These are phyloP conservation scores for Botrytis medusae DNA, from an alignment of 2,329 filamentous ascomycete species.

Conservation along the genomic window DNA sequence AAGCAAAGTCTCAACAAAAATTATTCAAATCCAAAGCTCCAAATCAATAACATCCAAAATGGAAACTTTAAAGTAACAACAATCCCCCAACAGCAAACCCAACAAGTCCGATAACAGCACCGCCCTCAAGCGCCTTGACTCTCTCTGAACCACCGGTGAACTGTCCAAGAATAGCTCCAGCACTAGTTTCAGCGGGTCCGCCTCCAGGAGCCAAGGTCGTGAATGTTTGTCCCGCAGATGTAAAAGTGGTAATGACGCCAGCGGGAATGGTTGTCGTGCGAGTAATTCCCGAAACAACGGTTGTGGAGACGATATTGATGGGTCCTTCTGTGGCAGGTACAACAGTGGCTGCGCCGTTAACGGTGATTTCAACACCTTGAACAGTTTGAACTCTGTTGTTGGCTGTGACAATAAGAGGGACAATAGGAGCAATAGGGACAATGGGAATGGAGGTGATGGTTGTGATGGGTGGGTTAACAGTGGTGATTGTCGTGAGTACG, in stretches of 20 bases:
- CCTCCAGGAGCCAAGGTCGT: background rate
- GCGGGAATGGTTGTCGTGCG: background rate
- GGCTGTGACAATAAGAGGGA: background rate
- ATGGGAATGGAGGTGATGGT: slow-evolving; percentile 11
- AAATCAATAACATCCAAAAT: background rate
- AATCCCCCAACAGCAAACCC: slow-evolving; percentile 16
- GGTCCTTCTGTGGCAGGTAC: background rate
- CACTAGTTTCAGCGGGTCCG: background rate
- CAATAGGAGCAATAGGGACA: background rate
- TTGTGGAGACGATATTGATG: background rate
- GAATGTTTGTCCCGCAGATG: background rate
- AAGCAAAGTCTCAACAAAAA: slow-evolving; percentile 6
- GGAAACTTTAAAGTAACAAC: slow-evolving; percentile 18
- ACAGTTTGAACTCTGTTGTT: background rate
- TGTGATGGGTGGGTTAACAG: slow-evolving; percentile 15
- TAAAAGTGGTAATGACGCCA: background rate
- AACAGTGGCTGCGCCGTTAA: background rate
- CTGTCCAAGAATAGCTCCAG: background rate
- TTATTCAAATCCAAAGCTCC: background rate
- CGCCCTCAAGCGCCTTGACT: background rate
- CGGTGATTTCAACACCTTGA: background rate
- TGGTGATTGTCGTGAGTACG: slow-evolving; percentile 15
- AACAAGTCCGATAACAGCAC: slow-evolving; percentile 15
- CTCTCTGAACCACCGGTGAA: background rate
- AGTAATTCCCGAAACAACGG: background rate